Conservation (phyloP, 495 filamentous ascomycete genomes). For the Neurospora pannonica region DNA sequence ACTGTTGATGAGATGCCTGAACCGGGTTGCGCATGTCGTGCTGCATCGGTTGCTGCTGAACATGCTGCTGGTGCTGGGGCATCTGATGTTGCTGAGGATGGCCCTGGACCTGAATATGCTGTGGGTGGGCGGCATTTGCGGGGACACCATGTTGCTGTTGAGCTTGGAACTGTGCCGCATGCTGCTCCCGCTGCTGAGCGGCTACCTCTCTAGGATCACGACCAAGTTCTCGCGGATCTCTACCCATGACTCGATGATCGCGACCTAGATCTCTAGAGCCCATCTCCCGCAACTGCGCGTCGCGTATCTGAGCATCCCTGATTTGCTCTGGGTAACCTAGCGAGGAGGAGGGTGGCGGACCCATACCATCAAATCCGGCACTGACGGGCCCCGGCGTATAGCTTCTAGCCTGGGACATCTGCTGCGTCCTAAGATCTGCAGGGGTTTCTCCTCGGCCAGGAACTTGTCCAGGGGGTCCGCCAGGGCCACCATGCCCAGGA, state of each 20-base stretch:
- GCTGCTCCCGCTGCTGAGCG: conserved; percentile 1
- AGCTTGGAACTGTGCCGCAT: neutral
- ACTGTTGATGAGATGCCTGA: conserved; percentile 2
- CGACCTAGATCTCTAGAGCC: conserved; percentile 6
- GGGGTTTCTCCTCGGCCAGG: neutral
- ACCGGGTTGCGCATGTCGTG: conserved; percentile 6
- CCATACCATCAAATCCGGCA: conserved; percentile 13
- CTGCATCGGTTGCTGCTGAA: conserved; percentile 9
- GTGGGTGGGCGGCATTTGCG: neutral
- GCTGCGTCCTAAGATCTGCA: neutral
- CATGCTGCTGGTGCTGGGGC: neutral
- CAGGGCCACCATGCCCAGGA: conserved; percentile 8
- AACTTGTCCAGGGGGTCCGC: neutral
- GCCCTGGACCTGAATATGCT: neutral
- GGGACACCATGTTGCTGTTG: neutral
- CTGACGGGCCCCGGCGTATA: conserved; percentile 17
- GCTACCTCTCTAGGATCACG: neutral
- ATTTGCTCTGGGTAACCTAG: conserved; percentile 5
- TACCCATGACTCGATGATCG: conserved; percentile 4
- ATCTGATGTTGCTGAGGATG: neutral
- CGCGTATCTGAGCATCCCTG: conserved; percentile 6
- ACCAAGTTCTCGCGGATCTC: conserved; percentile 9
- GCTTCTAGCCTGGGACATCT: conserved; percentile 13
- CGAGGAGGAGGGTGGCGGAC: conserved; percentile 14
- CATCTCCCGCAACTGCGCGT: conserved; percentile 1